Base-by-base conservation (phyloP, 2,329 filamentous ascomycete species). In the Harringtonia aguacate region DNA sequence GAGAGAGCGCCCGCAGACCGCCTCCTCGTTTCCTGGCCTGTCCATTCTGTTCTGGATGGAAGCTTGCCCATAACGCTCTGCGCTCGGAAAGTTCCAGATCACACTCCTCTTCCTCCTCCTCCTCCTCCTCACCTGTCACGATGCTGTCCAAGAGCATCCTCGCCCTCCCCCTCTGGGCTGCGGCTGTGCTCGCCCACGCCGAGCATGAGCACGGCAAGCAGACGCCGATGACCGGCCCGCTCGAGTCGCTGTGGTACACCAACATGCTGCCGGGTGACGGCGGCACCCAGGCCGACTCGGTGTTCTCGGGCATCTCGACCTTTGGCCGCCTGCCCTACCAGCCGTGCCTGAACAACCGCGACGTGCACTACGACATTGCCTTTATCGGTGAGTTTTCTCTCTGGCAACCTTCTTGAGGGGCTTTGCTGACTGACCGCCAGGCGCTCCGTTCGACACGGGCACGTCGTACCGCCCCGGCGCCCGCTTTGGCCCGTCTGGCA, bases 251-350 rank as follows among this genome's bases (percentile, higher is more conserved):
- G 37, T 94, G 86, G 86, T 94, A 90, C 62, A 90, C 86, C 59
- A 90, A 86, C 60, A 79, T 69, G 1, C 66, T 94, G 6, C 86
- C 86, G 4, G 86, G 86, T 30, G 86, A 92, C 62, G 86, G 86
- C 22, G 86, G 86, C 45, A 92, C 79, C 33, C 85, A 92, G 82
- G 86, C 86, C 47, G 86, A 94, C 60, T 88, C 85, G 1, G 85
- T 92, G 46, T 94, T 92, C 64, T 90, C 84, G 1, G 86, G 86
- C 24, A 92, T 94, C 56, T 84, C 83, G 1, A 94, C 86, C 8
- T 92, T 92, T 58, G 86, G 85, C 12, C 79, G 85, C 41, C 66
- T 92, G 35, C 79, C 81, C 7, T 92, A 94, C 63, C 76, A 73
- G 46, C 84, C 84, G 4, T 94, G 86, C 58, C 69, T 94, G 4